These are phyloP conservation scores for Polygonum aviculare DNA, from an alignment of 148 eudicot genomes.

Conservation along the genomic window DNA sequence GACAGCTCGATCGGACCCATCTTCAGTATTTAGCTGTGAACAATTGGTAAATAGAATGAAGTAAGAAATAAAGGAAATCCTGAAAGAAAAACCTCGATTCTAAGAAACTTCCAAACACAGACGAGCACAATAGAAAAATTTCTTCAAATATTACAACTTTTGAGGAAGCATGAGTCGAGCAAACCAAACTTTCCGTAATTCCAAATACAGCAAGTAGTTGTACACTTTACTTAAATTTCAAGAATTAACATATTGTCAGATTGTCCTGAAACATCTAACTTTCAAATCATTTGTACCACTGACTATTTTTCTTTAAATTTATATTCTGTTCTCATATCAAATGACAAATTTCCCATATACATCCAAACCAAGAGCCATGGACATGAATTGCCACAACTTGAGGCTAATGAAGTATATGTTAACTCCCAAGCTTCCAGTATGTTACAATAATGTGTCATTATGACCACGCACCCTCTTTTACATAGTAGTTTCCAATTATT, in stretches of 20 bases:
- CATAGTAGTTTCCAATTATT: not conserved
- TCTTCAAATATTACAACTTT: not conserved
- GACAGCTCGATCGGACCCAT: slow-evolving; percentile 30
- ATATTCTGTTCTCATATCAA: not conserved
- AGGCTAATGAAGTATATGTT: not conserved
- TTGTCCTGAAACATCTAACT: not conserved
- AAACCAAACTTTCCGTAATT: not conserved
- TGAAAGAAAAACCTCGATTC: not conserved
- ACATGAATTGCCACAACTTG: not conserved
- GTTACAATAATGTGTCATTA: not conserved
- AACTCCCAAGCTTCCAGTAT: not conserved
- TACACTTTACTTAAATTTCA: not conserved
- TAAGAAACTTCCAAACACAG: not conserved
- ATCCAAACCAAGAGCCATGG: not conserved
- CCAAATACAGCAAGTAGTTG: not conserved
- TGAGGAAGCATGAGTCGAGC: not conserved
- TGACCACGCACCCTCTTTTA: not conserved
- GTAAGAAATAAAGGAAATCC: slow-evolving; percentile 11
- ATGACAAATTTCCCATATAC: not conserved
- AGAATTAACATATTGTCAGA: not conserved
- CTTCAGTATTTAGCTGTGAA: slow-evolving; percentile 30
- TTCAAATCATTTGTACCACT: not conserved
- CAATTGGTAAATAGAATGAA: slow-evolving; percentile 1
- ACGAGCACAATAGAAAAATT: not conserved
- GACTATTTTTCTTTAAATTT: not conserved